Base-by-base conservation (phyloP, 345 rosid genomes). In the Melaleuca quinquenervia region DNA sequence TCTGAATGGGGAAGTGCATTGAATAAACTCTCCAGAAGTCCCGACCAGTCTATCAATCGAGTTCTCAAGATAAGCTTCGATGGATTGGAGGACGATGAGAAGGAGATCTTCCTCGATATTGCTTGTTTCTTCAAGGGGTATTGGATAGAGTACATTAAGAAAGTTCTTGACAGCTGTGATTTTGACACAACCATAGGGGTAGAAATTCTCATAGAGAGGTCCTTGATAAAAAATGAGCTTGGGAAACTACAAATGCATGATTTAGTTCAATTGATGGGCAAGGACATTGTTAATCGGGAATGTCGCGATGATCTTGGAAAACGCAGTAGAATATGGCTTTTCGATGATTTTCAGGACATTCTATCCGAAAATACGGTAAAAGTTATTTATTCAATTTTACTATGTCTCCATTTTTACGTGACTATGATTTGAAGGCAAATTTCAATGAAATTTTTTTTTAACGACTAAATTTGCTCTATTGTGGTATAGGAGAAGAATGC, bases 121-220 rank as follows among this genome's bases (percentile, higher is more conserved):
- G 8, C 74, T 27, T 60, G 74, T n/a, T 60, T 60, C 41, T 60
- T 60, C 1, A 60, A 27, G 18, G 74, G 41, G 3, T 3, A 60
- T 3, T 0, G 4, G 2, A 27, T 6, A 6, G 2, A 11, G 3
- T 60, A 60, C 2, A 14, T 60, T 2, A 13, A 60, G 74, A 1
- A 60, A n/a, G 41, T 60, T n/a, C 41, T 60, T n/a, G 10, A 60
- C 9, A 0, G 3, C 74, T 27, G 1, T 13, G 74, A 7, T 1
- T 60, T 60, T 14, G 36, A 13, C 5, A n/a, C 74, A 13, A 60
- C 20, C 9, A 60, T 60, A 60, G 74, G 74, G n/a, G 13, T 60
- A 60, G 5, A 56, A 5, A n/a, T 56, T 56, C 64, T 56, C 64
- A n/a, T 56, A 0, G 64, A 56, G 64, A 56, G 64, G 29, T 56